Base-by-base conservation (phyloP, 148 eudicot genomes). In the Polygonum maritimum region DNA sequence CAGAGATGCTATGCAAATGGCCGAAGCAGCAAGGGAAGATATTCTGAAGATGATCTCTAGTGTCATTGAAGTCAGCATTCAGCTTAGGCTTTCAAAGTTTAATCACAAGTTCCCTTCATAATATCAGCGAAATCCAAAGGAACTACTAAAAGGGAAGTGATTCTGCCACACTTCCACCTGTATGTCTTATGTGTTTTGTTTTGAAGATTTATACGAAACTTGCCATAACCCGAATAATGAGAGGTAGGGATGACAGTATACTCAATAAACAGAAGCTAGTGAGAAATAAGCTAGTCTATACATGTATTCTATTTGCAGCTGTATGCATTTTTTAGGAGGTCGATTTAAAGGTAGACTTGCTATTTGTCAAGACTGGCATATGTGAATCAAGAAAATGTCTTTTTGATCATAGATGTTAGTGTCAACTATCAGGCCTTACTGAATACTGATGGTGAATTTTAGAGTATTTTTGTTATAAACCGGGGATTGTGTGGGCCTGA, bases 1-100 rank as follows among this genome's bases (percentile, higher is more conserved):
- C 79, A 96, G 99, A 26, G 97, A 92, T 70, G 97, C 96, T 47
- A 84, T 85, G 78, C 75, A 83, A 75, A 77, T 89, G 79, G 97
- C 97, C 12, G 88, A 86, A 83, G 92, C 87, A 76, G 92, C 89
- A 35, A 89, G 86, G 86, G 82, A 77, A 78, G 89, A 82, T 80
- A 83, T 95, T 70, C 39, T 83, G 19, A 78, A 78, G 47, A 80
- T 78, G 41, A 85, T 83, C 8, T 83, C 86, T 15, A 76, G 85
- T 78, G 81, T 82, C 22, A 62, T 83, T 35, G 86, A 88, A 72
- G 94, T 91, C 73, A 82, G 77, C 71, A 78, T 95, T 83, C 94
- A 80, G 80, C 88, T 95, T 11, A 87, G 86, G 35, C 76, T 85
- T 45, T 38, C 36, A 41, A 21, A 36, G 40, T 67, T 21, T 15